Percentiles rank a stretch among this genome's conserved stretches.
These are phyloP conservation scores for Cladosporium phlei DNA, from an alignment of 2,329 filamentous ascomycete genomes.

Conservation along the genomic window DNA sequence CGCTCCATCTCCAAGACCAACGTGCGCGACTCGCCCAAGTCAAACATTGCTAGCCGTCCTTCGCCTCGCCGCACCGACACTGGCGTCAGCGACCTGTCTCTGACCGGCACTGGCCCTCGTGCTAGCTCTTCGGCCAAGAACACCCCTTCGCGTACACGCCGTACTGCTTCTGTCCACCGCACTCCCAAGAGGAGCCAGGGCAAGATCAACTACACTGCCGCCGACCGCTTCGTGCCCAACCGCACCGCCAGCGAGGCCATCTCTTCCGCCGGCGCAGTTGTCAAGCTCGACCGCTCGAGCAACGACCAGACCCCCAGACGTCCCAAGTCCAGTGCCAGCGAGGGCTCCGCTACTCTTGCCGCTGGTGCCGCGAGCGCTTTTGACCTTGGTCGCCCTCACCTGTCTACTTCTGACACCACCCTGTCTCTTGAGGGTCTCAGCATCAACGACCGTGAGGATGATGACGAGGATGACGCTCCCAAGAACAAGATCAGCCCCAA, in stretches of 20 bases:
- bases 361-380: slow-evolving; percentile 62
- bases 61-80: slow-evolving; percentile 86
- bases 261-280: slow-evolving; percentile 61
- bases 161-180: slow-evolving; percentile 34
- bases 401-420: slow-evolving; percentile 57
- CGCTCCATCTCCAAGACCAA: slow-evolving; percentile 62
- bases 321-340: slow-evolving; percentile 64
- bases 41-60: slow-evolving; percentile 76
- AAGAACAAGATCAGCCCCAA: slow-evolving; percentile 76
- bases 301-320: slow-evolving; percentile 57
- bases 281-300: slow-evolving; percentile 65
- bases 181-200: slow-evolving; percentile 59
- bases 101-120: slow-evolving; percentile 71
- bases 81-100: slow-evolving; percentile 84
- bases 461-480: slow-evolving; percentile 57
- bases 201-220: slow-evolving; percentile 51
- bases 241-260: slow-evolving; percentile 84
- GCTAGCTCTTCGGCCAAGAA: slow-evolving; percentile 39
- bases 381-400: slow-evolving; percentile 56
- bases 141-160: slow-evolving; percentile 39
- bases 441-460: slow-evolving; percentile 62
- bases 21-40: slow-evolving; percentile 88
- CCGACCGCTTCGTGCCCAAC: slow-evolving; percentile 95
- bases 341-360: slow-evolving; percentile 71
- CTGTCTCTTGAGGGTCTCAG: slow-evolving; percentile 73